Percentiles rank a stretch among this genome's conserved stretches.
These are phyloP conservation scores for Aphanomyces cochlioides DNA, from an alignment of 352 stramenopile genomes.

Conservation along the genomic window DNA sequence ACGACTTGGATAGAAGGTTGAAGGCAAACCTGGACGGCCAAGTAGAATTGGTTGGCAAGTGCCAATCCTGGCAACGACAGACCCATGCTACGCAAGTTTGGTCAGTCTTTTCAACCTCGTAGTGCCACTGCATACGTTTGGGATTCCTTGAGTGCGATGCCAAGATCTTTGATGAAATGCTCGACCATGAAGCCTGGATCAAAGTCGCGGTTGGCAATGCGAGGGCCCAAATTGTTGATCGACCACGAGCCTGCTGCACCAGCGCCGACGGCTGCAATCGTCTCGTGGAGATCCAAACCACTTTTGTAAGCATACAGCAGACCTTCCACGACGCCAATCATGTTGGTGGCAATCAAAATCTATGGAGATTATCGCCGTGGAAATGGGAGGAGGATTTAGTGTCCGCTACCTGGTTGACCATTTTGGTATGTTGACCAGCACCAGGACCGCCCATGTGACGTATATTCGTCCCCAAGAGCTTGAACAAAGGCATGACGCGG, in stretches of 20 bases:
- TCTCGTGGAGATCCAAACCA: conserved; percentile 84
- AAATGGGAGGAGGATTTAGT: background rate
- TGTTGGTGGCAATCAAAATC: conserved; percentile 83
- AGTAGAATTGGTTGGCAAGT: conserved; percentile 82
- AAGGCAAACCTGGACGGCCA: conserved; percentile 63
- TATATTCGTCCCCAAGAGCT: conserved; percentile 87
- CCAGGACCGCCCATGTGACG: conserved; percentile 82
- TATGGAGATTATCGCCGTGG: background rate
- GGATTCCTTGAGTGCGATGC: conserved; percentile 84
- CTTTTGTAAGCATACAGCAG: conserved; percentile 86
- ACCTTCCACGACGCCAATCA: conserved; percentile 86
- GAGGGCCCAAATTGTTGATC: conserved; percentile 86
- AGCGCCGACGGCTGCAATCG: conserved; percentile 78
- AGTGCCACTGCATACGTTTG: conserved; percentile 35
- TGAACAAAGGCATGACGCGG: conserved; percentile 78
- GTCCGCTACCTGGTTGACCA: conserved; percentile 82
- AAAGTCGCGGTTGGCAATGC: conserved; percentile 85
- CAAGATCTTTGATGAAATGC: conserved; percentile 90
- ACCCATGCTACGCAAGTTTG: conserved; percentile 56
- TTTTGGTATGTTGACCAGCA: conserved; percentile 87
- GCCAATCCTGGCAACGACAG: conserved; percentile 78
- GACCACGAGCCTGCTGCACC: conserved; percentile 85
- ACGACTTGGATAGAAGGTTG: background rate
- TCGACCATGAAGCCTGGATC: conserved; percentile 90
- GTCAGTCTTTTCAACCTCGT: too few species aligned